Evolutionary conservation across 2,329 filamentous ascomycete species (phyloP).

Genomic region (Tolypocladium sp.): DNA sequence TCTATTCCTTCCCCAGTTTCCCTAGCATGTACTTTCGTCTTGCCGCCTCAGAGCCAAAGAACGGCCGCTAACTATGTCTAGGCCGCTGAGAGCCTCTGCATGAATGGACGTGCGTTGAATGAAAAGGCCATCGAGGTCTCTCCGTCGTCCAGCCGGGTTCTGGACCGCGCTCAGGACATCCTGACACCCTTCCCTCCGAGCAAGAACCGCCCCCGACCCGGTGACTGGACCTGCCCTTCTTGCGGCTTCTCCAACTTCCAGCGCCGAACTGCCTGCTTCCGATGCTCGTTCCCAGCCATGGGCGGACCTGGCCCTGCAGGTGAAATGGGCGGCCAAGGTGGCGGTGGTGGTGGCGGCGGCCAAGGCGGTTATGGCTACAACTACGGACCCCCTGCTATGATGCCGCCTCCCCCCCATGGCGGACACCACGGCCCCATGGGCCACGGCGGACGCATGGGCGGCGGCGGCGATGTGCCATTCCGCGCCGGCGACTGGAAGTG

Average conservation of each 20-base stretch:
- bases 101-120: constrained; percentile 96
- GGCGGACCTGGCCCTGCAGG: constrained; percentile 66
- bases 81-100: constrained; percentile 96
- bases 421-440: constrained; percentile 49
- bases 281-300: constrained; percentile 89
- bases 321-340: constrained; percentile 45
- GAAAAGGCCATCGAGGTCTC: constrained; percentile 99
- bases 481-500: constrained; percentile 99
- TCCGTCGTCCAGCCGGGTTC: constrained; percentile 89
- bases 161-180: constrained; percentile 92
- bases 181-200: constrained; percentile 95
- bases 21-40: background rate
- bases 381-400: constrained; percentile 68
- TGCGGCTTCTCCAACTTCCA: constrained; percentile 99
- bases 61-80: constrained; percentile 23
- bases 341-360: background rate
- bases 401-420: constrained; percentile 69
- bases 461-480: constrained; percentile 87
- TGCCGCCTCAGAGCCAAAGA: background rate
- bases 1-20: constrained; percentile 9
- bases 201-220: constrained; percentile 94
- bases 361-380: constrained; percentile 50
- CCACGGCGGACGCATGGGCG: constrained; percentile 63
- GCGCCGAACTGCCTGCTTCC: constrained; percentile 95
- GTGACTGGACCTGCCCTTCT: constrained; percentile 98